phyloP scores from a whole-genome alignment of 306 rosid genomes.

The Trifolium dubium region DNA sequence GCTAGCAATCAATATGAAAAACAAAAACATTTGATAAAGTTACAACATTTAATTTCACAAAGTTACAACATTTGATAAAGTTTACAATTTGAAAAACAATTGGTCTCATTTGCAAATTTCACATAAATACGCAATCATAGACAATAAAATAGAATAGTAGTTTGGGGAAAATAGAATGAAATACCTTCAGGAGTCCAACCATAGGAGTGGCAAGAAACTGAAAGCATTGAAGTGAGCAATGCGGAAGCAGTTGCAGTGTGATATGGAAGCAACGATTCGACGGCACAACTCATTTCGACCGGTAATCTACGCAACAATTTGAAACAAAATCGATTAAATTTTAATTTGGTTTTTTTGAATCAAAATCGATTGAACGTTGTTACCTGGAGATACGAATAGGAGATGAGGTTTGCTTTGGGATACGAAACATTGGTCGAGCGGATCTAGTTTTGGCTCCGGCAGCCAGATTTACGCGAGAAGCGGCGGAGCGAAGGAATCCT shows the following conservation, averaged over 20 bases:
- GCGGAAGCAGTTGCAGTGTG: conserved; percentile 94
- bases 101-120: too few relatives aligned
- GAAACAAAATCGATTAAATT: conserved; percentile 1
- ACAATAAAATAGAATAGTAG: too few relatives aligned
- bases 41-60: too few relatives aligned
- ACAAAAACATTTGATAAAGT: too few relatives aligned
- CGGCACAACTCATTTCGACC: conserved; percentile 76
- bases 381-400: conserved; percentile 75
- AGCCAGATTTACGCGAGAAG: conserved; percentile 55
- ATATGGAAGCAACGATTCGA: conserved; percentile 85
- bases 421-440: conserved; percentile 50
- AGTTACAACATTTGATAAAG: not conserved
- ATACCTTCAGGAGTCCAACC: conserved; percentile 93
- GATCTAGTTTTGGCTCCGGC: conserved; percentile 55
- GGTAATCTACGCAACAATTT: conserved; percentile 56
- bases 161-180: too few relatives aligned
- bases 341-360: not conserved
- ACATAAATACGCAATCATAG: too few relatives aligned
- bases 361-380: not conserved
- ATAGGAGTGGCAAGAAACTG: conserved; percentile 67
- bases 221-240: conserved; percentile 87
- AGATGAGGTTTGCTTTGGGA: conserved; percentile 60
- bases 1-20: conserved; percentile 1
- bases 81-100: not conserved
- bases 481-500: conserved; percentile 70